Evolutionary conservation across 2,329 filamentous ascomycete genomes (phyloP).

Genomic region (Sordariomycetes sp.): DNA sequence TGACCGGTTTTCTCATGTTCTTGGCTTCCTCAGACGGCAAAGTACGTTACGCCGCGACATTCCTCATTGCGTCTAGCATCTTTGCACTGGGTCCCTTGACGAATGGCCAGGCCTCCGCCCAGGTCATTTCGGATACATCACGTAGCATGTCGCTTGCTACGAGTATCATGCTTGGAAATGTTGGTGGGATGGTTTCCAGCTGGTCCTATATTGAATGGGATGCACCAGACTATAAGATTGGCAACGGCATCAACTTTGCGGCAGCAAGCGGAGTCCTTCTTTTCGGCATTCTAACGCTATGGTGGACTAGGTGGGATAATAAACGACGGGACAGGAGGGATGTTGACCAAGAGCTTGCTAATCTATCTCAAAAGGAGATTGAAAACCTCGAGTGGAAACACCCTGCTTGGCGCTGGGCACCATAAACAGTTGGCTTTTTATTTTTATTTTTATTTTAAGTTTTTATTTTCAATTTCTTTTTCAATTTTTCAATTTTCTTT

Average conservation of each 20-base stretch:
- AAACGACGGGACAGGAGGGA: constrained; percentile 19
- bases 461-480: too few species aligned
- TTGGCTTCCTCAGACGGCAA: constrained; percentile 37
- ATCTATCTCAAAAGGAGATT: constrained; percentile 38
- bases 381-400: constrained; percentile 57
- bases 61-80: constrained; percentile 52
- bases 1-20: constrained; percentile 61
- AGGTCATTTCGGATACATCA: constrained; percentile 59
- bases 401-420: constrained; percentile 50
- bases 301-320: constrained; percentile 54
- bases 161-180: constrained; percentile 60
- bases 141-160: constrained; percentile 39
- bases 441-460: too few species aligned
- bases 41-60: constrained; percentile 57
- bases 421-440: constrained; percentile 9
- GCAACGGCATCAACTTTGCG: constrained; percentile 59
- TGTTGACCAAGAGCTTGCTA: constrained; percentile 34
- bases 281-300: constrained; percentile 29
- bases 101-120: constrained; percentile 56
- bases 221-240: constrained; percentile 55
- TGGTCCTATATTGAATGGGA: constrained; percentile 57
- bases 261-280: constrained; percentile 42
- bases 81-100: constrained; percentile 53
- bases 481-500: too few species aligned
- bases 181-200: constrained; percentile 58